A percentile compares a stretch with the other conserved stretches of the same genome.
These are phyloP conservation scores for Metschnikowia gelsemii DNA, from an alignment of 805 yeast genomes.

Conservation along the genomic window DNA sequence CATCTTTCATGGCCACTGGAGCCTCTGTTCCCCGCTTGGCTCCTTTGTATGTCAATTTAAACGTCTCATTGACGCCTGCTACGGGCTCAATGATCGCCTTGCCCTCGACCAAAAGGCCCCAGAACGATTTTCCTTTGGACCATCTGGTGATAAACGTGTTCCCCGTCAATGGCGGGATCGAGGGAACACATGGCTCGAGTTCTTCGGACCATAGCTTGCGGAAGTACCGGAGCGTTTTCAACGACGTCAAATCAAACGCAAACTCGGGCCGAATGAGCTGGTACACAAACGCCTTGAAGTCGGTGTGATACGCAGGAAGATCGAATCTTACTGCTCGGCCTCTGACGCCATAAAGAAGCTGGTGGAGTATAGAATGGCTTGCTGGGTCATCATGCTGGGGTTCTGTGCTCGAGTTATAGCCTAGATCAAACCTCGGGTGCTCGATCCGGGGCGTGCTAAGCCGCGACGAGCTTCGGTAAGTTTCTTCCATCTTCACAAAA, in stretches of 20 bases:
- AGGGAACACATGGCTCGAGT: slow-evolving; percentile 50
- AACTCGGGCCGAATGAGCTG: slow-evolving; percentile 35
- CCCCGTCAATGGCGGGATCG: slow-evolving; percentile 47
- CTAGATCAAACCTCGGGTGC: not conserved
- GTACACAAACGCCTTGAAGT: slow-evolving; percentile 44
- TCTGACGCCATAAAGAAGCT: slow-evolving; percentile 35
- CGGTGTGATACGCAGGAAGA: slow-evolving; percentile 38
- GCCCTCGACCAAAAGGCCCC: slow-evolving; percentile 73
- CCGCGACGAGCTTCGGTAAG: slow-evolving; percentile 22
- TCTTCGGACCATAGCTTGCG: slow-evolving; percentile 71
- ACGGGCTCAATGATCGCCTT: slow-evolving; percentile 83
- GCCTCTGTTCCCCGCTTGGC: slow-evolving; percentile 20
- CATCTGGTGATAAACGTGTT: slow-evolving; percentile 41
- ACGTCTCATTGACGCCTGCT: slow-evolving; percentile 75
- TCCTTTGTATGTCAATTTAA: slow-evolving; percentile 44
- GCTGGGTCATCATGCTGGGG: slow-evolving; percentile 6
- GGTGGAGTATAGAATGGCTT: slow-evolving; percentile 16
- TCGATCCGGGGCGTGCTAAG: slow-evolving; percentile 19
- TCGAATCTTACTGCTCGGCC: slow-evolving; percentile 46
- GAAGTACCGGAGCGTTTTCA: slow-evolving; percentile 58
- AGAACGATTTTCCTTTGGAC: slow-evolving; percentile 49
- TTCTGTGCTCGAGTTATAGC: not conserved
- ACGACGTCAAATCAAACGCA: slow-evolving; percentile 35
- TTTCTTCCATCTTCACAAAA: slow-evolving; percentile 54
- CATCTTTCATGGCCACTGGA: slow-evolving; percentile 71